These are phyloP conservation scores for Xanthoceras sorbifolium DNA, from an alignment of 345 rosid genomes.

Conservation along the genomic window DNA sequence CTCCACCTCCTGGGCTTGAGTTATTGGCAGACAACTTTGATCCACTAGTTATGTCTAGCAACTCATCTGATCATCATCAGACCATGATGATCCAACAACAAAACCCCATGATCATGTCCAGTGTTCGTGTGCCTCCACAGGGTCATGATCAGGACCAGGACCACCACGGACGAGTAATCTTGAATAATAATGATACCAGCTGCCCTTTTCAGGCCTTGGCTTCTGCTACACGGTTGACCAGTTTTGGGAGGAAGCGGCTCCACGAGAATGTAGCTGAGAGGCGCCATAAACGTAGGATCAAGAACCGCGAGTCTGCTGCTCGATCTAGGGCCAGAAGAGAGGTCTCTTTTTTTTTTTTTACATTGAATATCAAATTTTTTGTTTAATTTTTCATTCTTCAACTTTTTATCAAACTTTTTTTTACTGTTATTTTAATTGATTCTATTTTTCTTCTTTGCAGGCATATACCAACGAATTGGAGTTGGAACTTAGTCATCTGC, in stretches of 20 bases:
- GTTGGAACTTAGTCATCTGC: slow-evolving; percentile 49
- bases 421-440: neutral
- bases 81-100: neutral
- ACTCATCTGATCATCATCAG: neutral
- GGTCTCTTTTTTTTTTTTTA: slow-evolving; percentile 29
- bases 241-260: slow-evolving; percentile 48
- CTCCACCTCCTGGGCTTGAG: slow-evolving; percentile 42
- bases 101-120: neutral
- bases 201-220: slow-evolving; percentile 39
- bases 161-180: neutral
- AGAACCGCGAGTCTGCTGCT: slow-evolving; percentile 87
- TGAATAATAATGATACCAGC: neutral
- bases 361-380: neutral
- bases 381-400: neutral
- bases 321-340: slow-evolving; percentile 85
- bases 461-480: slow-evolving; percentile 73
- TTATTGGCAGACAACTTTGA: slow-evolving; percentile 42
- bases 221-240: slow-evolving; percentile 32
- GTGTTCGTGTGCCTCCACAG: neutral
- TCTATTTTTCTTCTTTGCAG: slow-evolving; percentile 34
- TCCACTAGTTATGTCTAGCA: slow-evolving; percentile 24
- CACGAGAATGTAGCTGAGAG: slow-evolving; percentile 26
- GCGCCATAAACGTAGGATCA: slow-evolving; percentile 60
- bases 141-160: neutral
- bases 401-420: neutral